Percentiles rank a stretch among this genome's conserved stretches.
phyloP scores from a whole-genome alignment of 1,284 basidiomycete genomes.

The Cystodermella granulosa region DNA sequence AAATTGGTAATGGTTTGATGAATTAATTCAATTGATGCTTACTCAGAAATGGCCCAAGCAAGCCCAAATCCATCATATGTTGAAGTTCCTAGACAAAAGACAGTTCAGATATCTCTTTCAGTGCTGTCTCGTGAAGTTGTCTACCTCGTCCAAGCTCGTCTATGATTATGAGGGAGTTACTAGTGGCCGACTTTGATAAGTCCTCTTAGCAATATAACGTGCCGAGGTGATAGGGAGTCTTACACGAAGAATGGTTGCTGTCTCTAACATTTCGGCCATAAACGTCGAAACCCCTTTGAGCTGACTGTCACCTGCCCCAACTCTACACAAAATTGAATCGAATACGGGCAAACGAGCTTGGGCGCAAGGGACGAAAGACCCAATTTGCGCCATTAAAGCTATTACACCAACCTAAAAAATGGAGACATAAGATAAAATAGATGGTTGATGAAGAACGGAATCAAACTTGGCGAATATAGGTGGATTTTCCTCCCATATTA shows the following conservation, averaged over 20 bases:
- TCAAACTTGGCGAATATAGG: constrained; percentile 84
- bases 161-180: constrained; percentile 94
- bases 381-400: constrained; percentile 90
- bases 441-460: background rate
- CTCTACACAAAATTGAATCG: constrained; percentile 92
- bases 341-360: constrained; percentile 87
- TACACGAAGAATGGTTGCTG: constrained; percentile 89
- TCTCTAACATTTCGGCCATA: constrained; percentile 99
- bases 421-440: constrained; percentile 1
- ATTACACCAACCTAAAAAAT: constrained; percentile 76
- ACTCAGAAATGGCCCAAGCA: constrained; percentile 99
- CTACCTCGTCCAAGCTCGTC: constrained; percentile 93
- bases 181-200: constrained; percentile 69
- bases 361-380: constrained; percentile 90
- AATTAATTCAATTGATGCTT: too few relatives aligned
- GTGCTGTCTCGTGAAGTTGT: constrained; percentile 1
- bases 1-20: too few relatives aligned
- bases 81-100: constrained; percentile 67
- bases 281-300: constrained; percentile 97
- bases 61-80: constrained; percentile 98
- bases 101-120: background rate
- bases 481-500: constrained; percentile 95
- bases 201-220: background rate
- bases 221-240: constrained; percentile 24
- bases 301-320: constrained; percentile 96